Base-by-base conservation (phyloP, 306 rosid genomes). In the Biancaea sappan region DNA sequence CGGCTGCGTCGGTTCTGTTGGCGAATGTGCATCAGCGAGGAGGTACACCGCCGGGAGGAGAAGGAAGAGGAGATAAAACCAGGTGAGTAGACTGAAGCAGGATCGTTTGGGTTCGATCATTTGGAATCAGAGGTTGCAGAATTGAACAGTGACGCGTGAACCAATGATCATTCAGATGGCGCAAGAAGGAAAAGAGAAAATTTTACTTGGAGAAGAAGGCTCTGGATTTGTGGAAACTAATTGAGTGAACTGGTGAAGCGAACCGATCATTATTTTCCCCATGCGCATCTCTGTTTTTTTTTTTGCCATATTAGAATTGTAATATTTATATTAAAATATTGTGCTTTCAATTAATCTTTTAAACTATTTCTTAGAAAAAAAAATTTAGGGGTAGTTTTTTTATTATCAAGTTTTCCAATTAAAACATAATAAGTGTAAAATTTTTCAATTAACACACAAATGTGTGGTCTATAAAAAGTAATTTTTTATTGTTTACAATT, bases 21-120 rank as follows among this genome's bases (percentile, higher is more conserved):
- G 2, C 3, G 71, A 53, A 75, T 85, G 87, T n/a, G 91, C 79
- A 56, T 60, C 6, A 10, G 66, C 75, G 37, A 15, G 8, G 25
- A 31, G 8, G 28, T 11, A 7, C 2, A 5, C 3, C 40, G 6
- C 4, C 6, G 12, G 52, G 10, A 77, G 56, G 4, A 74, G 8
- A 48, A 79, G 1, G 47, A 59, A 34, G 6, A 56, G 19, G 8
- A 47, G 1, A 31, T 19, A 32, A 62, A 10, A 22, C 24, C 50
- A 19, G 4, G 51, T 25, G 38, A 40, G 47, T 14, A 18, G 22
- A 9, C 5, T 19, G 11, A 4, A 46, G 12, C 13, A 47, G 18
- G 6, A 44, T 9, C 21, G 34, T 44, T 34, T 29, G 58, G 47
- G 14, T 44, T 28, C 40, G 2, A 54, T 43, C 66, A 71, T 71